These are phyloP conservation scores for Yamadazyma friedrichii DNA, from an alignment of 1,139 yeast species.

Conservation along the genomic window DNA sequence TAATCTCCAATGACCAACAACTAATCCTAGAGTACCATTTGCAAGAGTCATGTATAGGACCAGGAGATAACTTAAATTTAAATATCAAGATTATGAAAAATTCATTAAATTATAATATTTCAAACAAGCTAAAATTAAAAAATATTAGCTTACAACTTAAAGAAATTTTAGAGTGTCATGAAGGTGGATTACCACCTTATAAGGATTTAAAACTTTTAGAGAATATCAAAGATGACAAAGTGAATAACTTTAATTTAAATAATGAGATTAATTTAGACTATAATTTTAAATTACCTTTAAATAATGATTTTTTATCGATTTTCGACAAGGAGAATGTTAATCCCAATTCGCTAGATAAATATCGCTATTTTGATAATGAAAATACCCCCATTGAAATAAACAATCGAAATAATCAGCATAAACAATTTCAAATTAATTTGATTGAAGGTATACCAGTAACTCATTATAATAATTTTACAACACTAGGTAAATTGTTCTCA, in stretches of 20 bases:
- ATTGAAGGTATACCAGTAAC: conserved; percentile 45
- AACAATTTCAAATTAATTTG: conserved; percentile 15
- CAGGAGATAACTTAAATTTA: conserved; percentile 43
- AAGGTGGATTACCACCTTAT: conserved; percentile 45
- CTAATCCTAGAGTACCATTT: conserved; percentile 41
- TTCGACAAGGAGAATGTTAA: conserved; percentile 14
- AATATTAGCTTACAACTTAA: conserved; percentile 47
- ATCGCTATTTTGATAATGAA: conserved; percentile 10
- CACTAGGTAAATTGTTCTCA: conserved; percentile 51
- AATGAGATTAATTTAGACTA: conserved; percentile 32
- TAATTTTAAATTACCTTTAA: conserved; percentile 33
- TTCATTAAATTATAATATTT: conserved; percentile 30
- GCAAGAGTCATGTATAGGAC: conserved; percentile 51
- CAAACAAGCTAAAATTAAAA: conserved; percentile 42
- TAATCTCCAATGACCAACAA: conserved; percentile 40
- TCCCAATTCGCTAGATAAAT: conserved; percentile 5
- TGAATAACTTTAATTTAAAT: conserved; percentile 19
- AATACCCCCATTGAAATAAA: conserved; percentile 12
- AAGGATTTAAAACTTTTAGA: conserved; percentile 34
- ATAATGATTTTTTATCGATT: conserved; percentile 35
- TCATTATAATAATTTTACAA: conserved; percentile 48
- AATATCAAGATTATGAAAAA: conserved; percentile 39
- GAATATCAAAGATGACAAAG: conserved; percentile 24
- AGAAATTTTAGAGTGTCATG: conserved; percentile 49
- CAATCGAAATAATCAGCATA: conserved; percentile 13